Percentiles rank a stretch among this genome's conserved stretches.
Conservation (phyloP, 768 basidiomycete genomes). For the Xanthoconium stramineum region DNA sequence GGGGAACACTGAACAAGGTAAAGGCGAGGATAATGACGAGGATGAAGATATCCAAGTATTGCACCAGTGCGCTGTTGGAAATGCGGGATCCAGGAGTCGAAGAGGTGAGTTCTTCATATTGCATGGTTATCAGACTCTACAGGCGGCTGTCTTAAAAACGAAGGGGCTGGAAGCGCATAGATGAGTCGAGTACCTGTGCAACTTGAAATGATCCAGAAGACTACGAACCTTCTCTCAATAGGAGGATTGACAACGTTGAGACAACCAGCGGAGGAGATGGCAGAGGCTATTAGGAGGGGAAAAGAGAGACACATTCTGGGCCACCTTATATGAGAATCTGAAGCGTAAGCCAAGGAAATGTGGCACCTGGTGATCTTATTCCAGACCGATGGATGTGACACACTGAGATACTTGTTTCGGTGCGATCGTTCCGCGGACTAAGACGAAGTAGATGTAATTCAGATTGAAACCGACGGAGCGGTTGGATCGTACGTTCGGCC, state of each 20-base stretch:
- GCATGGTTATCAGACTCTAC: conserved; percentile 6
- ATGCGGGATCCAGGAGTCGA: background rate
- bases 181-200: background rate
- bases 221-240: background rate
- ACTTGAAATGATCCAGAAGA: background rate
- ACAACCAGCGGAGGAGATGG: background rate
- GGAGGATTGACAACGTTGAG: background rate
- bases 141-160: background rate
- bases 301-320: background rate
- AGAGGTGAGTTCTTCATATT: background rate
- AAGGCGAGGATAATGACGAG: conserved; percentile 38
- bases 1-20: conserved; percentile 45
- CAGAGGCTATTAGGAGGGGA: background rate
- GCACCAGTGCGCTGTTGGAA: conserved; percentile 13
- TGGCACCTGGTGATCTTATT: too few relatives aligned
- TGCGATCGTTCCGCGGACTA: too few relatives aligned
- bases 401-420: too few relatives aligned
- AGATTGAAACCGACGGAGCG: too few relatives aligned
- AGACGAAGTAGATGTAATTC: too few relatives aligned
- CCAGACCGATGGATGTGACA: too few relatives aligned
- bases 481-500: too few relatives aligned
- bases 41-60: conserved; percentile 44
- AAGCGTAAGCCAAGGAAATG: too few relatives aligned
- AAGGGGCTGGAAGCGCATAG: background rate
- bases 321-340: background rate